Evolutionary conservation across 371 early-diverging fungal genomes (phyloP).

Genomic region (Haplosporangium sp.): DNA sequence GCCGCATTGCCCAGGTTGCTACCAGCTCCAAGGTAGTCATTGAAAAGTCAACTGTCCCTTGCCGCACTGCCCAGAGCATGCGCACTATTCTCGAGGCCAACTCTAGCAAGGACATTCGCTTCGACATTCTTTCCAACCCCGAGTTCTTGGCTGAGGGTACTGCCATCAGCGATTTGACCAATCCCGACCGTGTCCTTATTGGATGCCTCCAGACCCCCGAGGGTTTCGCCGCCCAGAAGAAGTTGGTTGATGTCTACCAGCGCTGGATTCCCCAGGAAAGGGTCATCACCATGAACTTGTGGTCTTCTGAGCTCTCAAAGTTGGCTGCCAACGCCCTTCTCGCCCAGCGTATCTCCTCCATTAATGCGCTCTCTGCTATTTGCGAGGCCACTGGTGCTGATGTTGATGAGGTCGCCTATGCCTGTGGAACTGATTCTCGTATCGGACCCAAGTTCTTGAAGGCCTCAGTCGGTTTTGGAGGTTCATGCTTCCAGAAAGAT

Average conservation of each 20-base stretch:
- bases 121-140: constrained; percentile 95
- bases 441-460: constrained; percentile 94
- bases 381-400: constrained; percentile 97
- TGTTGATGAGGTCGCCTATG: constrained; percentile 95
- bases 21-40: constrained; percentile 90
- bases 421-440: constrained; percentile 89
- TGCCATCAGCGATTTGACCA: constrained; percentile 85
- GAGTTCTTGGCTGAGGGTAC: constrained; percentile 98
- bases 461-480: constrained; percentile 95
- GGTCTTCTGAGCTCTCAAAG: constrained; percentile 96
- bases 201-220: constrained; percentile 87
- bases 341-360: constrained; percentile 95
- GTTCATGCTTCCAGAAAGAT: constrained; percentile 97
- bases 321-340: constrained; percentile 96
- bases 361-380: constrained; percentile 93
- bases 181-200: constrained; percentile 95
- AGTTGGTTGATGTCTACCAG: constrained; percentile 77
- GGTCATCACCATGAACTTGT: constrained; percentile 92
- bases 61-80: constrained; percentile 93
- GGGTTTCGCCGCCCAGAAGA: constrained; percentile 82
- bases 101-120: constrained; percentile 76
- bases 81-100: constrained; percentile 90
- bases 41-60: constrained; percentile 96
- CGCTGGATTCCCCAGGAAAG: constrained; percentile 86
- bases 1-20: constrained; percentile 89